Evolutionary conservation across 2,329 filamentous ascomycete genomes (phyloP).

Genomic region (Aspergillus sclerotialis): DNA sequence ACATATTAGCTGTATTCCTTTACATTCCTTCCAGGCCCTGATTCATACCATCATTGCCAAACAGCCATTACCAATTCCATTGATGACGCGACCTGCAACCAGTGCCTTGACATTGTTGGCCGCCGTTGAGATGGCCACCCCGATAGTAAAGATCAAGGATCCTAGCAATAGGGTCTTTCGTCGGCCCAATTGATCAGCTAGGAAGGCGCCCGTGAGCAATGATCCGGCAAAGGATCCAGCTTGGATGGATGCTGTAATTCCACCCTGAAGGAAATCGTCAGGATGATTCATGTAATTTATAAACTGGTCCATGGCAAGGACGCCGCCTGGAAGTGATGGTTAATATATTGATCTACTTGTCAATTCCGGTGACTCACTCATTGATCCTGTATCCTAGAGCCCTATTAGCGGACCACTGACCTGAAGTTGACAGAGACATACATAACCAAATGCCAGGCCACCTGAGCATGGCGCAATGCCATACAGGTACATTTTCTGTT

Average conservation of each 20-base stretch:
- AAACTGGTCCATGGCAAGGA: conserved; percentile 17
- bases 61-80: conserved; percentile 20
- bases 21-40: background rate
- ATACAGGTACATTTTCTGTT: conserved; percentile 13
- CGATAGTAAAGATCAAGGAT: conserved; percentile 41
- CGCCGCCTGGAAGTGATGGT: conserved; percentile 1
- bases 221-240: conserved; percentile 44
- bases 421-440: background rate
- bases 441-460: conserved; percentile 18
- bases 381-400: conserved; percentile 13
- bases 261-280: conserved; percentile 18
- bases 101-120: conserved; percentile 21
- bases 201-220: conserved; percentile 35
- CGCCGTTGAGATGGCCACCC: conserved; percentile 23
- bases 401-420: background rate
- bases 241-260: conserved; percentile 43
- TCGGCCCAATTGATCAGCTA: conserved; percentile 41
- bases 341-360: conserved; percentile 1
- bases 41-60: conserved; percentile 14
- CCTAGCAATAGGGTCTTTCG: conserved; percentile 38
- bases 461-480: conserved; percentile 15
- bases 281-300: conserved; percentile 19
- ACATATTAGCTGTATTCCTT: background rate
- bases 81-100: conserved; percentile 25
- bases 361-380: conserved; percentile 9